A percentile compares a stretch with the other conserved stretches of the same genome.
Conservation (phyloP, 371 early-diverging fungal genomes). For the Haplosporangium sp. region DNA sequence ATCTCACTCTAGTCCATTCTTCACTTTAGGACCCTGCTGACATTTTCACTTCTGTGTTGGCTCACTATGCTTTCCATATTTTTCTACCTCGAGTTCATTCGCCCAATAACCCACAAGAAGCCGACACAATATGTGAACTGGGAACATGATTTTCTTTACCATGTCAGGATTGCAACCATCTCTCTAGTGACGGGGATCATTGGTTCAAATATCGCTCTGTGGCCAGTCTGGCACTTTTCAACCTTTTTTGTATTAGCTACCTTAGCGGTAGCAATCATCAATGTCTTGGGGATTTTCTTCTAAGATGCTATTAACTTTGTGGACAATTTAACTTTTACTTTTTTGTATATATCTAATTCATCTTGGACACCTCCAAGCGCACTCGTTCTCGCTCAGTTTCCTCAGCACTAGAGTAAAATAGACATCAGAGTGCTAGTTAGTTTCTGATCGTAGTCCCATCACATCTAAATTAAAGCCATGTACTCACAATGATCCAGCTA, state of each 20-base stretch:
- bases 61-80: constrained; percentile 43
- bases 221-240: constrained; percentile 54
- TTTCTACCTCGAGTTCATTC: constrained; percentile 51
- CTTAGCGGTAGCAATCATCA: constrained; percentile 32
- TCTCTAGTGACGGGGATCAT: constrained; percentile 29
- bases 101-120: constrained; percentile 32
- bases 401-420: constrained; percentile 16
- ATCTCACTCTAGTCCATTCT: background rate
- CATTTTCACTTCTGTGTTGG: constrained; percentile 46
- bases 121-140: constrained; percentile 46
- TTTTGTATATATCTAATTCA: constrained; percentile 32
- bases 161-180: constrained; percentile 34
- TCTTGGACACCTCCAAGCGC: constrained; percentile 48
- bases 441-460: background rate
- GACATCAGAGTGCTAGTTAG: background rate
- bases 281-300: constrained; percentile 40
- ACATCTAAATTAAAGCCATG: background rate
- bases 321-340: background rate
- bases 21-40: constrained; percentile 27
- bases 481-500: constrained; percentile 19
- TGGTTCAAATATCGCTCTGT: constrained; percentile 42
- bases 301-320: constrained; percentile 1
- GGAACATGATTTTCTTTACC: constrained; percentile 47
- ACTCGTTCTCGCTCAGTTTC: constrained; percentile 38
- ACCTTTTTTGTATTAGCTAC: constrained; percentile 32